Evolutionary conservation across 768 basidiomycete genomes (phyloP).

Genomic region (Macrocybe gigantea): DNA sequence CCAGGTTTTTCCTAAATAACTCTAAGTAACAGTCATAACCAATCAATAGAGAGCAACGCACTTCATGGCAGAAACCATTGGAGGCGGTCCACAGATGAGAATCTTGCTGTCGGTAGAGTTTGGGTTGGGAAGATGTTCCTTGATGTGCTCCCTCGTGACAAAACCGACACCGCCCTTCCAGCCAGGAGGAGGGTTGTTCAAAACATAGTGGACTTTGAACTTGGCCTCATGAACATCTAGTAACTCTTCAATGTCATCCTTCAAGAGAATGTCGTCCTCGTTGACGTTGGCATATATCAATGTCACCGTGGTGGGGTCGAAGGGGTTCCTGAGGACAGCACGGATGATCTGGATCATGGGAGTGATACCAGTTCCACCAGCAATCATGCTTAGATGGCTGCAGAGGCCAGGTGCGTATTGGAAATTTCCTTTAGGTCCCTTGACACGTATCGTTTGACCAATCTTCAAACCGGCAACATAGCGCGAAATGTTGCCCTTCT

Average conservation of each 20-base stretch:
- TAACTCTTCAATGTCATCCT: conserved; percentile 80
- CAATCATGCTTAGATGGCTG: conserved; percentile 91
- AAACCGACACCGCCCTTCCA: conserved; percentile 94
- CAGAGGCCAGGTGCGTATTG: conserved; percentile 69
- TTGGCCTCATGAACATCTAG: conserved; percentile 46
- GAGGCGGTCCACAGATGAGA: conserved; percentile 74
- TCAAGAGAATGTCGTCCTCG: conserved; percentile 87
- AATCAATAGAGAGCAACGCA: conserved; percentile 17
- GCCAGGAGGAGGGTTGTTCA: conserved; percentile 86
- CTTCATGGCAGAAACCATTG: conserved; percentile 52
- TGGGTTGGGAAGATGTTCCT: conserved; percentile 66
- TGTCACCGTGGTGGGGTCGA: conserved; percentile 74
- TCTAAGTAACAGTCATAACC: conserved; percentile 3
- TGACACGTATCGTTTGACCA: conserved; percentile 84
- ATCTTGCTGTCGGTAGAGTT: conserved; percentile 67
- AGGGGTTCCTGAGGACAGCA: conserved; percentile 85
- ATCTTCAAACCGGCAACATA: conserved; percentile 77
- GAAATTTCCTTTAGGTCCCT: conserved; percentile 97
- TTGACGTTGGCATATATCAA: conserved; percentile 98
- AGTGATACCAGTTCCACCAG: conserved; percentile 97
- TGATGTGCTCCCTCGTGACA: conserved; percentile 88
- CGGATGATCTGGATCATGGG: conserved; percentile 99
- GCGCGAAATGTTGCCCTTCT: conserved; percentile 94
- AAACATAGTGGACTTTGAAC: conserved; percentile 84
- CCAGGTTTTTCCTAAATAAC: conserved; percentile 72